Evolutionary conservation across 2,329 filamentous ascomycete species (phyloP).

Genomic region (Madurella mycetomatis): DNA sequence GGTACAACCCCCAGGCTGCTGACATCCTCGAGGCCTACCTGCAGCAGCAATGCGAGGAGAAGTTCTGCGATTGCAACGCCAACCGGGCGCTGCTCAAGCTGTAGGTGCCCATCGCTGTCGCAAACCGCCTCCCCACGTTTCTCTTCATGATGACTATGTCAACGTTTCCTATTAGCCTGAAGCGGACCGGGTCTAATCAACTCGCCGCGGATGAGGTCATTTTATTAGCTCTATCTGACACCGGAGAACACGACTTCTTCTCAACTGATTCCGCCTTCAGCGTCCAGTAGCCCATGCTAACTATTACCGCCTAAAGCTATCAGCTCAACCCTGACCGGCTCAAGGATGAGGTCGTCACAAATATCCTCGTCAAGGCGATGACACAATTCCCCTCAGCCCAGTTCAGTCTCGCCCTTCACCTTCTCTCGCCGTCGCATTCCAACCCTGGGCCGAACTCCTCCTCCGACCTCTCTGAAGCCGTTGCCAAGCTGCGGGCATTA

Average conservation of each 20-base stretch:
- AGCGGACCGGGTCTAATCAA: conserved; percentile 48
- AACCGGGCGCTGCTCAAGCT: conserved; percentile 95
- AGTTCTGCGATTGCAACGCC: conserved; percentile 92
- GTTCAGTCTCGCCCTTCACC: conserved; percentile 89
- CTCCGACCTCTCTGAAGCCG: conserved; percentile 78
- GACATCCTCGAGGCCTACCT: conserved; percentile 92
- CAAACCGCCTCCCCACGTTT: conserved; percentile 16
- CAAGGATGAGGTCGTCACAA: conserved; percentile 95
- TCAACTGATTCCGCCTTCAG: background rate
- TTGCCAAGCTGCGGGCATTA: conserved; percentile 79
- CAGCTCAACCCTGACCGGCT: conserved; percentile 99
- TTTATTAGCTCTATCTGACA: conserved; percentile 73
- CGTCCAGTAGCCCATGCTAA: background rate
- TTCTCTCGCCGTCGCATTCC: conserved; percentile 81
- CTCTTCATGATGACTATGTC: conserved; percentile 66
- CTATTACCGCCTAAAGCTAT: conserved; percentile 60
- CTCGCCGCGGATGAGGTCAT: conserved; percentile 61
- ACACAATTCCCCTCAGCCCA: conserved; percentile 95
- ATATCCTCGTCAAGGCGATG: conserved; percentile 96
- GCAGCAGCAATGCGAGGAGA: conserved; percentile 87
- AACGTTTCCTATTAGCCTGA: conserved; percentile 99
- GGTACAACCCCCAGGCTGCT: conserved; percentile 98
- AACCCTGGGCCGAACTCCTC: conserved; percentile 57
- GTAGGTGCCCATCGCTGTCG: conserved; percentile 55
- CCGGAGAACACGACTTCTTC: conserved; percentile 14